Conservation (phyloP, 2,329 filamentous ascomycete species). For the Paecilomyces dactylethromorphus region DNA sequence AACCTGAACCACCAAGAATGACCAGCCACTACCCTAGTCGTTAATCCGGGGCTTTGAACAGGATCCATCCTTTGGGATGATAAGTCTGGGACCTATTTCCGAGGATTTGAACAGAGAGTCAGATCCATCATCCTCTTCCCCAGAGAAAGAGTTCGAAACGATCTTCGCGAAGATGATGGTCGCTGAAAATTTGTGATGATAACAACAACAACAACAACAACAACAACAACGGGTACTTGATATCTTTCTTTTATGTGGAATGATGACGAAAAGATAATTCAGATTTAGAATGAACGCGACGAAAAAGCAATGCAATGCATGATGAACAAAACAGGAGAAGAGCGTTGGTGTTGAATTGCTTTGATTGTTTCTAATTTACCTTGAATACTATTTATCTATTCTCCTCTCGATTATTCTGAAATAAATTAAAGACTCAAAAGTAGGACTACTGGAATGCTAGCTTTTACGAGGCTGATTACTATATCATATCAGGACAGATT, state of each 20-base stretch:
- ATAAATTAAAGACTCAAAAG: not conserved
- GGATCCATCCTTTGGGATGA: slow-evolving; percentile 5
- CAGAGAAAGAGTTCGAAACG: not conserved
- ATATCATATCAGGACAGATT: not conserved
- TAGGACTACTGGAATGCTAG: not conserved
- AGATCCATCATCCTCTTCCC: not conserved
- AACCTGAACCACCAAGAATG: slow-evolving; percentile 2
- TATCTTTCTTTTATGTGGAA: not conserved
- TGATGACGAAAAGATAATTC: not conserved
- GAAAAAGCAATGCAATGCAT: too few species aligned
- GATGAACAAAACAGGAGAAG: too few species aligned
- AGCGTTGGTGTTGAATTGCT: too few species aligned
- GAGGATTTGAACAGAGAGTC: slow-evolving; percentile 2
- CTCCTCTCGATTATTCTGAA: too few species aligned
- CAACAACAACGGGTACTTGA: too few species aligned
- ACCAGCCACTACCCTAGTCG: not conserved
- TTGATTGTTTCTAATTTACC: too few species aligned
- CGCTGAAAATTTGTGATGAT: not conserved
- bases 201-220: not conserved
- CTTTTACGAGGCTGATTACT: not conserved
- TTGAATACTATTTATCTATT: too few species aligned
- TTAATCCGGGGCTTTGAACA: not conserved
- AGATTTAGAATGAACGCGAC: too few species aligned
- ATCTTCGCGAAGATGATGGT: not conserved
- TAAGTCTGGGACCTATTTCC: slow-evolving; percentile 6